Evolutionary conservation across 139 green algal species (phyloP), one percentile per base, ranked within the genome.

Genomic region (Haematococcus sp.): DNA sequence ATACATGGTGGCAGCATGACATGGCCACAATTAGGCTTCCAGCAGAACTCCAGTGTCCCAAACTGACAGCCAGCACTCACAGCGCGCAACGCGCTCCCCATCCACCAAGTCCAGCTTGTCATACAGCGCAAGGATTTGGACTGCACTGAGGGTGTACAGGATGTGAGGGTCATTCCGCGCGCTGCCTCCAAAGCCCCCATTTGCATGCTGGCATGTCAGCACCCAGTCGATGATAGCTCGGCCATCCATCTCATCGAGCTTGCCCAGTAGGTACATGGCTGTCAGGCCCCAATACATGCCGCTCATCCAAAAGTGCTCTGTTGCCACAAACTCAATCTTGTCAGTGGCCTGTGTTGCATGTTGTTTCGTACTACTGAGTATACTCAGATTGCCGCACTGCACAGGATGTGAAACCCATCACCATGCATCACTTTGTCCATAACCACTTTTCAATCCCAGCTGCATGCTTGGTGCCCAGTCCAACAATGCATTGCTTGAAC

Each of bases 211-310:
- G 74, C 90, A 97, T 63, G 63, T 70, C 46, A 89, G 63, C 70
- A 98, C 83, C 87, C 89, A 97, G 4, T 46, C 33, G 11, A 81
- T 7, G 28, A 85, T 76, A 3, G 80, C 77, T 9, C 76, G 49
- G 32, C 74, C 34, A 64, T 97, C 88, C 81, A 98, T 86, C 2
- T 88, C 74, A 3, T 91, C 67, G 16, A 93, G 71, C 0, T 75
- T 46, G 4, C 83, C 88, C 56, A 99, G 54, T 22, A 98, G 76
- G 30, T 84, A 68, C 85, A 99, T 84, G 5, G 93, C 91, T 9
- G 91, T 91, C 7, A 98, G 71, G n/a, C 94, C 95, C 96, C 96
- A 99, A 80, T 99, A 99, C 58, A 97, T 89, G 46, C 96, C 96
- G 66, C 87, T 95, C 88, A 99, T 91, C 63, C 96, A 91, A 46